phyloP scores from a whole-genome alignment of 75 land plant species.

The Sequoia sempervirens region DNA sequence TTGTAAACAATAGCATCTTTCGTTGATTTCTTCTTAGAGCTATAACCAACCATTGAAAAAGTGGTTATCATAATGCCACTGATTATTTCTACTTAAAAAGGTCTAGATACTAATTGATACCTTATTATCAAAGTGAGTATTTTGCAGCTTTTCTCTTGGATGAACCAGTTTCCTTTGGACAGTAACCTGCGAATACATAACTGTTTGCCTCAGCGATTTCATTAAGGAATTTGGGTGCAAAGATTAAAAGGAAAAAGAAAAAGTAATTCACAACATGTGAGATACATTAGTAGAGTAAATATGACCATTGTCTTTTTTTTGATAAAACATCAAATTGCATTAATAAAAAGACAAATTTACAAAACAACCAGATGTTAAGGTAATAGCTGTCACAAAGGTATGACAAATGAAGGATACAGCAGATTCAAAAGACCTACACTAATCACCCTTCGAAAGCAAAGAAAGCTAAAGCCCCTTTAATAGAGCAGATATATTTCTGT shows the following conservation, averaged over 20 bases:
- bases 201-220: not conserved
- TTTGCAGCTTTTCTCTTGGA: constrained; percentile 96
- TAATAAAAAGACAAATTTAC: too few species aligned
- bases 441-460: too few species aligned
- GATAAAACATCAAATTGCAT: too few species aligned
- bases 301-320: not conserved
- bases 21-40: not conserved
- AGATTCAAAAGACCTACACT: too few species aligned
- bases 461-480: too few species aligned
- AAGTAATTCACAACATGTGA: not conserved
- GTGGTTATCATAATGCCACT: not conserved
- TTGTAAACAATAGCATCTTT: constrained; percentile 25
- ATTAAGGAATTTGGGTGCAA: not conserved
- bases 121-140: constrained; percentile 76
- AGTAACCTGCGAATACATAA: constrained; percentile 57
- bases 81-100: not conserved
- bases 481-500: too few species aligned
- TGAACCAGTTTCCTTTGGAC: constrained; percentile 88
- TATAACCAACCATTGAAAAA: not conserved
- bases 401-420: too few species aligned
- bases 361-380: too few species aligned
- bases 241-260: not conserved
- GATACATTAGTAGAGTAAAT: not conserved
- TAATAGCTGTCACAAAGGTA: too few species aligned
- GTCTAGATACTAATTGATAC: constrained; percentile 21